A percentile compares a stretch with the other conserved stretches of the same genome.
Evolutionary conservation across 495 filamentous ascomycete genomes (phyloP).

Genomic region (Cladorrhinum samala): DNA sequence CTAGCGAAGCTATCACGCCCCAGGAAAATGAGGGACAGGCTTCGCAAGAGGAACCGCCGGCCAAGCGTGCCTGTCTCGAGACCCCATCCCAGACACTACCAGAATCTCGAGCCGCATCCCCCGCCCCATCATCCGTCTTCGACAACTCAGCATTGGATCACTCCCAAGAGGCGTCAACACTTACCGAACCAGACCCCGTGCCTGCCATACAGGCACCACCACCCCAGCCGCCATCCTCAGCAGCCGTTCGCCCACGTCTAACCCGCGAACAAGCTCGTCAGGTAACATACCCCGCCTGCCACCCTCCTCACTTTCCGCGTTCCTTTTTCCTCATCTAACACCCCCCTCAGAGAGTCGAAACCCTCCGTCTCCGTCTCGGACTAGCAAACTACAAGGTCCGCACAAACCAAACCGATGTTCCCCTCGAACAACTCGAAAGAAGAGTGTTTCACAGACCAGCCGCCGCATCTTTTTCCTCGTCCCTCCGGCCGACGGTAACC

Average conservation of each 20-base stretch:
- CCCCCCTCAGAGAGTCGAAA: conserved; percentile 39
- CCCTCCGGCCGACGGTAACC: not conserved
- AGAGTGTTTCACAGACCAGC: conserved; percentile 15
- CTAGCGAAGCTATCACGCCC: too few relatives aligned
- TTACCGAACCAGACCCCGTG: conserved; percentile 35
- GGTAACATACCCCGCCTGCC: conserved; percentile 18
- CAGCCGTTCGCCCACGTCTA: conserved; percentile 18
- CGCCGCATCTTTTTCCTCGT: not conserved
- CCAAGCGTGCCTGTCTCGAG: not conserved
- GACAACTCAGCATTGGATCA: conserved; percentile 32
- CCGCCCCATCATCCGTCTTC: conserved; percentile 30
- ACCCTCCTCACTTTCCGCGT: not conserved
- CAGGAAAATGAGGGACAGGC: too few relatives aligned
- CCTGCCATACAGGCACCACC: not conserved
- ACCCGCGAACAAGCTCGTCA: conserved; percentile 38
- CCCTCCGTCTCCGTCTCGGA: conserved; percentile 43
- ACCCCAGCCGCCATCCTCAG: not conserved
- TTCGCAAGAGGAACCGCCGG: not conserved
- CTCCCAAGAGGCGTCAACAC: conserved; percentile 28
- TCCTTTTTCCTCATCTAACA: not conserved
- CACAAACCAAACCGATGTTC: conserved; percentile 45
- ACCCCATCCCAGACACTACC: not conserved
- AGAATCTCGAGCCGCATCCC: conserved; percentile 15
- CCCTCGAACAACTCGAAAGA: conserved; percentile 37
- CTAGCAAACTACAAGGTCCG: conserved; percentile 49